Evolutionary conservation across 345 rosid species (phyloP), one percentile per base, ranked within the genome.

Genomic region (Erysimum cheiranthoides): DNA sequence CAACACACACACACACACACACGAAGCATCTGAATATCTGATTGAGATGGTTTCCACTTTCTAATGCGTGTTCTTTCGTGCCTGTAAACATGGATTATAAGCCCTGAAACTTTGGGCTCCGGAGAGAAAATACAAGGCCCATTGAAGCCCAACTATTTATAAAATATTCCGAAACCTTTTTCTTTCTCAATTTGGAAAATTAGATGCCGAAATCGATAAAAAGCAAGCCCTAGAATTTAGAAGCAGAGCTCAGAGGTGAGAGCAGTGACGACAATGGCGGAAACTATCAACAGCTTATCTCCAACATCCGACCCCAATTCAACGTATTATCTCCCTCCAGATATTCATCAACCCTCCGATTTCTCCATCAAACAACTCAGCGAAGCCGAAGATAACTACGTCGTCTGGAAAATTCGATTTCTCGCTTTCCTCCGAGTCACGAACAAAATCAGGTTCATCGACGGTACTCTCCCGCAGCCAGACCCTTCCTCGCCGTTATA

Each of bases 351-450:
- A 8, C 52, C 0, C 28, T 4, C 13, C 2, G 10, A 10, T 35
- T 4, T 18, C 43, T 5, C 4, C 0, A 1, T 40, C 5, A 21
- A 39, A 0, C 25, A 36, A 42, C 66, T 61, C 49, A 61, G 34
- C 49, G 2, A 39, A 38, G 66, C 66, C 50, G 16, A 61, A 61
- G 49, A 39, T 11, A 61, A 61, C 34, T 61, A 61, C 50, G 49
- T 25, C 49, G 2, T 11, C 18, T 61, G 66, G 49, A 61, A 21
- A 11, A 0, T 11, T 2, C 47, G 49, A 39, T 25, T 61, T 21
- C 57, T 12, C 6, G 11, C 1, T 8, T 34, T 70, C 7, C 36
- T 70, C 35, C 6, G 34, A 8, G 0, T n/a, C 49, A 12, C 2
- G 7, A 34, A 59, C 57, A 70, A 70, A 45, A 5, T 4, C n/a